These are phyloP conservation scores for Coccomyxa subellipsoidea DNA, from an alignment of 163 green algal genomes.

Conservation along the genomic window DNA sequence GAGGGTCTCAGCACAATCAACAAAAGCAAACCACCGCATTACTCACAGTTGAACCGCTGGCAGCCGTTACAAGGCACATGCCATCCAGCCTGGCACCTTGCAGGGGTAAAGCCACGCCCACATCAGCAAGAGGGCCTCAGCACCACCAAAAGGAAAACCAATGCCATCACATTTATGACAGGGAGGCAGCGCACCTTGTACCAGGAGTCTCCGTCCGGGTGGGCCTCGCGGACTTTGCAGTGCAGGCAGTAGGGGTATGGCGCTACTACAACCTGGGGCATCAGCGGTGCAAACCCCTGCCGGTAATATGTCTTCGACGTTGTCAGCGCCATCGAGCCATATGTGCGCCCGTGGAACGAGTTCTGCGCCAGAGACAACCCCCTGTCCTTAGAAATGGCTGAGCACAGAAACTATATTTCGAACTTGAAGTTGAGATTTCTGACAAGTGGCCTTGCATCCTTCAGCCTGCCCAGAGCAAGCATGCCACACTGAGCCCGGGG, in stretches of 20 bases:
- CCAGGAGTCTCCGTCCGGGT: constrained; percentile 32
- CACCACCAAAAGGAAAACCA: neutral
- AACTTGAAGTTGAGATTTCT: too few relatives aligned
- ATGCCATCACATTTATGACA: neutral
- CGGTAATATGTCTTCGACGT: constrained; percentile 74
- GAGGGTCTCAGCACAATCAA: too few relatives aligned
- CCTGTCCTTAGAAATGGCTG: too few relatives aligned
- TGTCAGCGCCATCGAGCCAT: constrained; percentile 77
- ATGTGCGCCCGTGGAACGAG: constrained; percentile 78
- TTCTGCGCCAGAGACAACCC: too few relatives aligned
- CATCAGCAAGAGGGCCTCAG: neutral
- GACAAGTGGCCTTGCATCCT: too few relatives aligned
- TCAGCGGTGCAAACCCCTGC: constrained; percentile 71
- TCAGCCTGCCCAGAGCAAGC: too few relatives aligned
- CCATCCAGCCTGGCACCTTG: too few relatives aligned
- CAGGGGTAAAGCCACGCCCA: neutral
- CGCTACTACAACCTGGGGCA: constrained; percentile 50
- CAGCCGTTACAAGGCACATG: too few relatives aligned
- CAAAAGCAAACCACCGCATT: too few relatives aligned
- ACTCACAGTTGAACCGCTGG: too few relatives aligned
- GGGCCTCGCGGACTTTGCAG: constrained; percentile 60
- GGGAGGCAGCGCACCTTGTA: constrained; percentile 20
- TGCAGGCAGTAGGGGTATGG: constrained; percentile 89
- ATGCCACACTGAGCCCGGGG: too few relatives aligned
- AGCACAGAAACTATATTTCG: too few relatives aligned